phyloP scores from a whole-genome alignment of 208 protist genomes.

The Kentomonas sorsogonicus region DNA sequence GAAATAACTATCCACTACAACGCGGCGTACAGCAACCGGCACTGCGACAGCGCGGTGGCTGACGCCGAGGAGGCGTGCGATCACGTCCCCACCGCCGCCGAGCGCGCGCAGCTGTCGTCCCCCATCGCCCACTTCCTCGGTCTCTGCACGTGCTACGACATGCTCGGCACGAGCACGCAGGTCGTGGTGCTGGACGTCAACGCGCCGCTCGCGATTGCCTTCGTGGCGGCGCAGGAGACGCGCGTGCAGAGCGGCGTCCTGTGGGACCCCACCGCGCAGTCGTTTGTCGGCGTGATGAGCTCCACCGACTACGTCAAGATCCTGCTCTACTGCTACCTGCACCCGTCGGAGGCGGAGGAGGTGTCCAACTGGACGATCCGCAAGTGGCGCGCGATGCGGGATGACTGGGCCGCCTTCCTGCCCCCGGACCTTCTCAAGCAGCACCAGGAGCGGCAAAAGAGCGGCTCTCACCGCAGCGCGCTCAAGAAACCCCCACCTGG shows the following conservation, averaged over 20 bases:
- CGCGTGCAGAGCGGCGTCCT: constrained; percentile 74
- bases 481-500: no score
- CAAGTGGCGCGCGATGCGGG: constrained; percentile 38
- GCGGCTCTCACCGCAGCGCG: not conserved
- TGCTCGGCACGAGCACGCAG: constrained; percentile 80
- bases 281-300: constrained; percentile 71
- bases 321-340: constrained; percentile 67
- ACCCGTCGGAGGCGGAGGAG: constrained; percentile 48
- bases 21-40: constrained; percentile 7
- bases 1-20: constrained; percentile 5
- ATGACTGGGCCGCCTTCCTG: not conserved
- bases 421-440: constrained; percentile 5
- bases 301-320: constrained; percentile 86
- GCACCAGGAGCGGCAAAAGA: not conserved
- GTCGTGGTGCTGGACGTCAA: constrained; percentile 81
- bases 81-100: constrained; percentile 39
- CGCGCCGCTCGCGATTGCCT: constrained; percentile 62
- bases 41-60: not conserved
- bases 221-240: constrained; percentile 86
- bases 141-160: constrained; percentile 79
- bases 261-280: constrained; percentile 50
- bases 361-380: constrained; percentile 66
- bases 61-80: constrained; percentile 12
- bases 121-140: constrained; percentile 64
- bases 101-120: constrained; percentile 45